These are phyloP conservation scores for Saturnispora saitoi DNA, from an alignment of 805 yeast genomes.

Conservation along the genomic window DNA sequence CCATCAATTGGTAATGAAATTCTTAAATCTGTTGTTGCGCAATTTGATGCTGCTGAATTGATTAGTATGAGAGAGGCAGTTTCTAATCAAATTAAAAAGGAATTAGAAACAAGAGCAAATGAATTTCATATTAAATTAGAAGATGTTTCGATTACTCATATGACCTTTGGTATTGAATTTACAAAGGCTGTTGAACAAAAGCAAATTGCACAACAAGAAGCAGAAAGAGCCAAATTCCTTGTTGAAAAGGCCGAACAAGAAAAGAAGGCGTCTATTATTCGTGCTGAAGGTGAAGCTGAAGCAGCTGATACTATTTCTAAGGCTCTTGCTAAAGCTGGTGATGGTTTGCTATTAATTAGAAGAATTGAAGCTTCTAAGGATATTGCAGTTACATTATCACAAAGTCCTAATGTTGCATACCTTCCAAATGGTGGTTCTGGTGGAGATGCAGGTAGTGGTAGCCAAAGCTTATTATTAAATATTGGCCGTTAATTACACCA, in stretches of 20 bases:
- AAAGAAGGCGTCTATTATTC: constrained; percentile 84
- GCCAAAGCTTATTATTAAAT: constrained; percentile 54
- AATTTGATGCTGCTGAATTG: constrained; percentile 96
- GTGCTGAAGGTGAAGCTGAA: constrained; percentile 99
- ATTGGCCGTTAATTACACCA: constrained; percentile 46
- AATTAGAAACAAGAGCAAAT: constrained; percentile 68
- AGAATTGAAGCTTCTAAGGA: constrained; percentile 95
- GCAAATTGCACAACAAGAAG: constrained; percentile 99
- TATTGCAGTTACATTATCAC: constrained; percentile 81
- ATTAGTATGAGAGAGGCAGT: constrained; percentile 96
- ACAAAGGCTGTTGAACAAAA: constrained; percentile 98
- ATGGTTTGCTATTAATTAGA: constrained; percentile 86
- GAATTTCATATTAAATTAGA: constrained; percentile 90
- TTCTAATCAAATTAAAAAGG: constrained; percentile 79
- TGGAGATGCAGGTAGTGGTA: constrained; percentile 31
- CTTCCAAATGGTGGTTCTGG: constrained; percentile 50
- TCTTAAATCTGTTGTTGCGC: constrained; percentile 93
- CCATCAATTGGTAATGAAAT: constrained; percentile 99
- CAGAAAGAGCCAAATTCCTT: constrained; percentile 88
- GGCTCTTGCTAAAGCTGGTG: constrained; percentile 91
- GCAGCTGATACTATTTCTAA: constrained; percentile 92
- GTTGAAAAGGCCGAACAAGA: constrained; percentile 98
- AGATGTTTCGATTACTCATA: constrained; percentile 95
- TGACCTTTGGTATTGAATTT: constrained; percentile 94
- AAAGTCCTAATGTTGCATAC: constrained; percentile 79